phyloP scores from a whole-genome alignment of 306 rosid species.

The Gillenia trifoliata region DNA sequence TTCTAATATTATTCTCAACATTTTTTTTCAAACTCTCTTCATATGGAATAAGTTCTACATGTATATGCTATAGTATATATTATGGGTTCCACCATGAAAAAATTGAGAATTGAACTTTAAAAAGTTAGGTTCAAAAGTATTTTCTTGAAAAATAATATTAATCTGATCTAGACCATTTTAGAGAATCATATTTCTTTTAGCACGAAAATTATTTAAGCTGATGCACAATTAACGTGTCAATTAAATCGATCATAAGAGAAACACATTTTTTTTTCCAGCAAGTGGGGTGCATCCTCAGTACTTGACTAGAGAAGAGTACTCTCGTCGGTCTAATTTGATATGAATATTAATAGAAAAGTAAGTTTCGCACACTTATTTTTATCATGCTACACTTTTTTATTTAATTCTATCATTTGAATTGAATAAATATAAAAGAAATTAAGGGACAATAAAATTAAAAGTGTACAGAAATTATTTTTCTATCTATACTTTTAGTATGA shows the following conservation, averaged over 20 bases:
- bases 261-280: neutral
- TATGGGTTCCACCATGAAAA: too few species aligned
- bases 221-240: neutral
- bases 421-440: too few species aligned
- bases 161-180: too few species aligned
- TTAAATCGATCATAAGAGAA: too few species aligned
- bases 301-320: neutral
- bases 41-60: neutral
- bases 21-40: neutral
- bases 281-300: neutral
- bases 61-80: neutral
- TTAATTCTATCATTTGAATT: too few species aligned
- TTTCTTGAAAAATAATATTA: neutral
- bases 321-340: neutral
- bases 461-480: neutral
- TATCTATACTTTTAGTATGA: neutral
- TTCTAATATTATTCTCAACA: neutral
- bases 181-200: neutral
- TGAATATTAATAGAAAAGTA: neutral
- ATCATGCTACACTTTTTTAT: too few species aligned
- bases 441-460: neutral
- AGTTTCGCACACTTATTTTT: neutral
- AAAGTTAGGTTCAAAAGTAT: neutral
- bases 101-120: neutral
- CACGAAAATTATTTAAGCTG: neutral